Base-by-base conservation (phyloP, 345 rosid species). In the Eutrema heterophyllum region DNA sequence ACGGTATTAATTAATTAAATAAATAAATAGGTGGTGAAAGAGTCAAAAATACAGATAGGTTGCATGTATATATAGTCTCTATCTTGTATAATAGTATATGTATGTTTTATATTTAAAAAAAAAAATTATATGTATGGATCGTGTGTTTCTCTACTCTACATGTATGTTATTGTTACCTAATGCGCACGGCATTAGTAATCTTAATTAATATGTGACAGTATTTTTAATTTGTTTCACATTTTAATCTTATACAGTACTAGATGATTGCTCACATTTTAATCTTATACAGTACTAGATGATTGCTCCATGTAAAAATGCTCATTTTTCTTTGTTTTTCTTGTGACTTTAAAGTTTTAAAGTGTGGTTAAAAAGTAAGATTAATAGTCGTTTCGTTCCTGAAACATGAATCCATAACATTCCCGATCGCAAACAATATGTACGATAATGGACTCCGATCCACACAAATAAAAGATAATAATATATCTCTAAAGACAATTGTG, bases 151-250 rank as follows among this genome's bases (percentile, higher is more conserved):
- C 21, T 70, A 38, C 21, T 48, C 39, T 24, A 29, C 50, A 48
- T 59, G 67, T 27, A 48, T 59, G 67, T 72, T 64, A 62, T 54
- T 59, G 67, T 72, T 64, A 62, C 62, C 69, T 72, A 44, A 40
- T 29, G 61, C 26, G 8, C 35, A 61, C 52, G 68, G 60, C 75
- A 43, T 50, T 44, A 55, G 7, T 43, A 56, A 57, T 8, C 27
- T 56, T 14, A 55, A 18, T 44, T 44, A 21, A 48, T 48, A 48
- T 18, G 27, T 16, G 18, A 14, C 49, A 14, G 16, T 41, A 12
- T n/a, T 41, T 4, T 29, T 29, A 3, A 35, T 13, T 41, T 41
- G 2, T 41, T 14, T 43, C 48, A 43, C 45, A 41, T 13, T n/a
- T 13, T 13, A 43, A 43, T 43, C 45, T 11, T 43, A 1, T 14